A percentile compares a stretch with the other conserved stretches of the same genome.
Conservation (phyloP, 352 stramenopile genomes). For the Phytophthora uliginosa region DNA sequence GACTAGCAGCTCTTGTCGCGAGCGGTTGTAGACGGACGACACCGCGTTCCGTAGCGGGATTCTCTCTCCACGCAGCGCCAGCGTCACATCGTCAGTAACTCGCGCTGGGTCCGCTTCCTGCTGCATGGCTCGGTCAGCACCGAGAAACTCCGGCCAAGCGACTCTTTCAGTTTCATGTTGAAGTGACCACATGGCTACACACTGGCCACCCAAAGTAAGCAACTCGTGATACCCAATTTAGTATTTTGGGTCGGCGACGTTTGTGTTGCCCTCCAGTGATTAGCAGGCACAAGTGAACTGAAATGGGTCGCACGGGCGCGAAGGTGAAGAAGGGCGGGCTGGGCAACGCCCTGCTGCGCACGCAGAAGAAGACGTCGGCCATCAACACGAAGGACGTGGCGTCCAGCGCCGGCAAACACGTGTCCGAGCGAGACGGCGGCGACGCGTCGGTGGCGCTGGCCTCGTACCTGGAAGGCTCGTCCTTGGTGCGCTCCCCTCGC, state of each 20-base stretch:
- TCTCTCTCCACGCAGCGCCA: constrained; percentile 58
- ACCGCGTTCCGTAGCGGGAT: constrained; percentile 52
- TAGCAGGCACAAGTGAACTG: too few relatives aligned
- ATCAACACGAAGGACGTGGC: constrained; percentile 78
- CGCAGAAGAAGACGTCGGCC: constrained; percentile 79
- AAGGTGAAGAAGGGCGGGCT: constrained; percentile 83
- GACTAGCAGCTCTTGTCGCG: constrained; percentile 49
- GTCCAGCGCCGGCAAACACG: constrained; percentile 87
- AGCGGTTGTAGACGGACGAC: constrained; percentile 50
- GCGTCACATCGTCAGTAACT: constrained; percentile 33
- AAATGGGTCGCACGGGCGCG: constrained; percentile 79
- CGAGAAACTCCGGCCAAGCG: constrained; percentile 8
- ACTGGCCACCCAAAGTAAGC: background rate
- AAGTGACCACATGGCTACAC: constrained; percentile 17
- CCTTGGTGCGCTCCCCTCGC: constrained; percentile 52
- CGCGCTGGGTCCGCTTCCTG: background rate
- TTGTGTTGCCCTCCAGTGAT: constrained; percentile 27
- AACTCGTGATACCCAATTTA: background rate
- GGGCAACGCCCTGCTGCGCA: constrained; percentile 79
- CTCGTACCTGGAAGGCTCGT: constrained; percentile 90
- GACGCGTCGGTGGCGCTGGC: constrained; percentile 84
- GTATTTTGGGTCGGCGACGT: constrained; percentile 4
- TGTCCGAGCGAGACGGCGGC: constrained; percentile 84
- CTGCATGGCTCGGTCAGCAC: background rate
- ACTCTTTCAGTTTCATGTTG: constrained; percentile 10